Conservation (phyloP, 805 yeast genomes). For the Saccharomycopsis fodiens region DNA sequence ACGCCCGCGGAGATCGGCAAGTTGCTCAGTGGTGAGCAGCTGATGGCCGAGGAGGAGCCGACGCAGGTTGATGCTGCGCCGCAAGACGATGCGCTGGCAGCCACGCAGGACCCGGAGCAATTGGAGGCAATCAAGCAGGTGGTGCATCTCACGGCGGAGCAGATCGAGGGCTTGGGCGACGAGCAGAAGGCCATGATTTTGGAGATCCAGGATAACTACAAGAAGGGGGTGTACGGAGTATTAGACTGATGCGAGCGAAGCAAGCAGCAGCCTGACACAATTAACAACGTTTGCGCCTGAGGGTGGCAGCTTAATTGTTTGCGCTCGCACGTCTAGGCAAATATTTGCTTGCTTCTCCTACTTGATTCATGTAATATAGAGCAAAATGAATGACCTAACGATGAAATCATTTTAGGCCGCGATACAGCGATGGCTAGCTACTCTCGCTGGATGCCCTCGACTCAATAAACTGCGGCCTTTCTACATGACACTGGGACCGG, state of each 20-base stretch:
- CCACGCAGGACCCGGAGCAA: conserved; percentile 30
- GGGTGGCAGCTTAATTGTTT: no score
- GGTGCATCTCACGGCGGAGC: conserved; percentile 43
- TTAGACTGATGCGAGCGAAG: background rate
- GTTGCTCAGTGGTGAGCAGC: conserved; percentile 2
- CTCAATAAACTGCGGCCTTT: no score
- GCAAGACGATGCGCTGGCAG: conserved; percentile 7
- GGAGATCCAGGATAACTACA: conserved; percentile 25
- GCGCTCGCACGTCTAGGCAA: no score
- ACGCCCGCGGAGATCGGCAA: conserved; percentile 24
- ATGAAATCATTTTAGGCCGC: no score
- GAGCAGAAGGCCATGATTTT: conserved; percentile 34
- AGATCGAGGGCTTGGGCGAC: conserved; percentile 40
- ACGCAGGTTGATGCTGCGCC: conserved; percentile 22
- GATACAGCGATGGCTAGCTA: no score
- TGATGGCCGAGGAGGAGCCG: conserved; percentile 12
- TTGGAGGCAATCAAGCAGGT: conserved; percentile 44
- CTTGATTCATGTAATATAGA: no score
- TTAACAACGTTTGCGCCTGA: no score
- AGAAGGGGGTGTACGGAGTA: conserved; percentile 25
- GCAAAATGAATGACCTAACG: no score
- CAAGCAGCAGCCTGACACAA: no score
- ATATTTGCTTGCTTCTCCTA: no score
- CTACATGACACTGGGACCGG: no score
- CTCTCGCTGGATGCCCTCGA: no score